Conservation (phyloP, 768 basidiomycete genomes). For the Leccinum boreale region DNA sequence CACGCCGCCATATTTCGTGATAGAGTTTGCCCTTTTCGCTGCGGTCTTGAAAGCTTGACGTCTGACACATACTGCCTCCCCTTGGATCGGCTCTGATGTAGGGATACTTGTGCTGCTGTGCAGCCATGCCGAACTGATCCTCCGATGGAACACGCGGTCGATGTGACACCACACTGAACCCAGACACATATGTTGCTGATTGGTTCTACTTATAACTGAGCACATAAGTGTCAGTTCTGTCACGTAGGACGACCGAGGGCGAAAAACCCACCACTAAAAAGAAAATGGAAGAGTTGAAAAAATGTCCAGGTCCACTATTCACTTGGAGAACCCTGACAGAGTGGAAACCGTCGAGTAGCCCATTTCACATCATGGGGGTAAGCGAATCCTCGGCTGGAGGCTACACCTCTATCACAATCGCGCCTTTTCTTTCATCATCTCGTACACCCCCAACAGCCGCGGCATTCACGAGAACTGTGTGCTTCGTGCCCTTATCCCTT, state of each 20-base stretch:
- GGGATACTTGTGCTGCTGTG: too few relatives aligned
- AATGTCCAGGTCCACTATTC: neutral
- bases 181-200: neutral
- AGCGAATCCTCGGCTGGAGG: neutral
- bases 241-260: neutral
- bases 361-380: neutral
- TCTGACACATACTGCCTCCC: neutral
- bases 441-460: constrained; percentile 3
- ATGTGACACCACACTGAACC: neutral
- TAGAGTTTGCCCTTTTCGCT: too few relatives aligned
- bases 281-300: neutral
- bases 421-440: constrained; percentile 9
- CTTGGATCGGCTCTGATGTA: neutral
- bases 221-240: neutral
- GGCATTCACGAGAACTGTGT: constrained; percentile 6
- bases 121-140: neutral
- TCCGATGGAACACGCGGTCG: neutral
- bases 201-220: neutral
- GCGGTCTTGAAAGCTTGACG: neutral
- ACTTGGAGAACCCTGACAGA: neutral
- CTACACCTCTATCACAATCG: constrained; percentile 1
- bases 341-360: neutral
- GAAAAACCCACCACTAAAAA: neutral
- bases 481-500: neutral
- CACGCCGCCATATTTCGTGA: too few relatives aligned